These are phyloP conservation scores for Royoungia palumana DNA, from an alignment of 768 basidiomycete genomes.

Conservation along the genomic window DNA sequence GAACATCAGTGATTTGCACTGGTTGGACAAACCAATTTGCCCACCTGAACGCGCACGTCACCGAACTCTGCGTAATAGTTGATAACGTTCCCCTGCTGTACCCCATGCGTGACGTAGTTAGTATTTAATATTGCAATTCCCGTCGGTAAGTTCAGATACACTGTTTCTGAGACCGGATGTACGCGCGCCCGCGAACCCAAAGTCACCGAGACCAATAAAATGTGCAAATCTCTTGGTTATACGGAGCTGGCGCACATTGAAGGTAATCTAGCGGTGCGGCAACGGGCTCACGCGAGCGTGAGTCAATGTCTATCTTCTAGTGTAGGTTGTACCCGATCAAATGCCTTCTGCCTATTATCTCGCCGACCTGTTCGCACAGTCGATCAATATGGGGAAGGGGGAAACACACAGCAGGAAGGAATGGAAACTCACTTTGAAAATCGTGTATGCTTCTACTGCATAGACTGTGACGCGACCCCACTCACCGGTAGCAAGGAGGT, in stretches of 20 bases:
- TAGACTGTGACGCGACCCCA: constrained; percentile 68
- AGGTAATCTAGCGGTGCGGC: constrained; percentile 10
- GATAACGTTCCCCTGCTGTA: too few species aligned
- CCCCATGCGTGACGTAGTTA: too few species aligned
- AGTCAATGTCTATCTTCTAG: constrained; percentile 31
- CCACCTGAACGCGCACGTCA: too few species aligned
- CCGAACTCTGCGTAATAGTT: too few species aligned
- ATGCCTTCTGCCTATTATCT: constrained; percentile 79
- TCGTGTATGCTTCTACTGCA: constrained; percentile 82
- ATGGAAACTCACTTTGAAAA: constrained; percentile 66
- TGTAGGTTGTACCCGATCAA: constrained; percentile 75
- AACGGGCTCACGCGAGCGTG: not conserved
- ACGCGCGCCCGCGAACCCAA: too few species aligned
- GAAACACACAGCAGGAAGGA: not conserved
- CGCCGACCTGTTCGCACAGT: constrained; percentile 59
- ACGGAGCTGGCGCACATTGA: constrained; percentile 3
- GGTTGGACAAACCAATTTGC: too few species aligned
- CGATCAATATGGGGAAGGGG: not conserved
- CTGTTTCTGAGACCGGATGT: too few species aligned
- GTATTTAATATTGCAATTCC: too few species aligned
- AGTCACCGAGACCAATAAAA: not conserved
- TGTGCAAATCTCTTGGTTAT: constrained; percentile 2
- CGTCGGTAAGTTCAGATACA: too few species aligned
- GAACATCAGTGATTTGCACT: too few species aligned
- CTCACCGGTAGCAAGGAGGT: constrained; percentile 59